Conservation (phyloP, 768 basidiomycete genomes). For the Rhizopogon rudus region DNA sequence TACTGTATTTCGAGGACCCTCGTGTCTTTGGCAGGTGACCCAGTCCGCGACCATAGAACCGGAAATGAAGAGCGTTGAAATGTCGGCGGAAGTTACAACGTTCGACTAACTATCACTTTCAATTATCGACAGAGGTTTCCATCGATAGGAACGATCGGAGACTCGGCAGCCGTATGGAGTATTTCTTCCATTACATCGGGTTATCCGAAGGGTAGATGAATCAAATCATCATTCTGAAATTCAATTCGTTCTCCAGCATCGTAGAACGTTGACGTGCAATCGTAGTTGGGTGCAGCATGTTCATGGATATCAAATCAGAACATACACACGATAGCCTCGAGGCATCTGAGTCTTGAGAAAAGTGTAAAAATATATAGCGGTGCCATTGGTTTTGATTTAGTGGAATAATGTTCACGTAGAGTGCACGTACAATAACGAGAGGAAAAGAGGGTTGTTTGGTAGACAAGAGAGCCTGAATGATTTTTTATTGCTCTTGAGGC, state of each 20-base stretch:
- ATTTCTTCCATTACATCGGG: background rate
- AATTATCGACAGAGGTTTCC: conserved; percentile 7
- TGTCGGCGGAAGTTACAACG: conserved; percentile 6
- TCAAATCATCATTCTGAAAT: background rate
- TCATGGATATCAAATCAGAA: background rate
- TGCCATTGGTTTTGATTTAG: conserved; percentile 11
- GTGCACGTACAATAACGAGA: background rate
- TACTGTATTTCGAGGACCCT: conserved; percentile 3
- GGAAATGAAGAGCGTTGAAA: conserved; percentile 3
- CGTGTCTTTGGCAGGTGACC: conserved; percentile 7
- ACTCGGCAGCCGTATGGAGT: conserved; percentile 5
- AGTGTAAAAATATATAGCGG: conserved; percentile 6
- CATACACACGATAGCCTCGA: conserved; percentile 17
- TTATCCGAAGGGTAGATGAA: background rate
- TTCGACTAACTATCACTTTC: conserved; percentile 6
- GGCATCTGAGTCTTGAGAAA: conserved; percentile 6
- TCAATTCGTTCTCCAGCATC: background rate
- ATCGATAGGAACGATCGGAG: conserved; percentile 17
- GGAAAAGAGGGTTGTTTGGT: background rate
- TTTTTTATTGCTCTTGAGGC: background rate
- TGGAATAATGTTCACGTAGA: conserved; percentile 1
- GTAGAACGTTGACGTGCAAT: background rate
- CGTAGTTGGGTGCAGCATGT: conserved; percentile 1
- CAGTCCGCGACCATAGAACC: conserved; percentile 2
- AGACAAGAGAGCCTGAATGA: background rate